phyloP scores from a whole-genome alignment of 139 green algal genomes.

The Mesostigma viride region DNA sequence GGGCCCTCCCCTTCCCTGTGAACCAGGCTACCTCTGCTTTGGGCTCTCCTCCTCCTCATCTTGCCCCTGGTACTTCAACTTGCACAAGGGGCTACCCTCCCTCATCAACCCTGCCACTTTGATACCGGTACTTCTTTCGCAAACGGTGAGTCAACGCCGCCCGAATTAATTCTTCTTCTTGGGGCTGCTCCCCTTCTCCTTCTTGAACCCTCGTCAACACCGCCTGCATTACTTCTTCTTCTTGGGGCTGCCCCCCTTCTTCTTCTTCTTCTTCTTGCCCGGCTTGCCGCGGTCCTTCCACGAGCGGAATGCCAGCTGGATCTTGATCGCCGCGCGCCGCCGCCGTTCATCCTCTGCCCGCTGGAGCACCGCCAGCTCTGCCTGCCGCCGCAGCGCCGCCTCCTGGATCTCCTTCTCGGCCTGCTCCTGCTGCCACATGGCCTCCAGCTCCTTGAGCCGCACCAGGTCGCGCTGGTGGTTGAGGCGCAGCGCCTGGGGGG shows the following conservation, averaged over 20 bases:
- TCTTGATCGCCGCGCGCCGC: slow-evolving; percentile 11
- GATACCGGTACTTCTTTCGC: not conserved
- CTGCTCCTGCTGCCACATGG: slow-evolving; percentile 6
- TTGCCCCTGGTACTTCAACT: not conserved
- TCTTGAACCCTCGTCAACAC: too few relatives aligned
- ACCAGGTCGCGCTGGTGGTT: slow-evolving; percentile 9
- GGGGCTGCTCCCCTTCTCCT: not conserved
- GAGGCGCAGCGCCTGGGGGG: slow-evolving; percentile 10
- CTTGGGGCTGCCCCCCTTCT: not conserved
- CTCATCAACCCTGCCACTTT: not conserved
- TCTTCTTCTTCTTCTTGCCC: slow-evolving; percentile 3
- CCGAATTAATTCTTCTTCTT: not conserved
- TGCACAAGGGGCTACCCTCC: not conserved
- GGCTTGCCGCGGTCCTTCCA: not conserved
- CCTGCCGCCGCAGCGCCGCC: not conserved
- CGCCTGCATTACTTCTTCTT: slow-evolving; percentile 4
- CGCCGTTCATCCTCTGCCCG: not conserved
- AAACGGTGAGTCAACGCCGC: not conserved
- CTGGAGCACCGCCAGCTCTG: not conserved
- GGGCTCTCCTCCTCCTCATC: not conserved
- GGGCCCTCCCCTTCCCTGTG: too few relatives aligned
- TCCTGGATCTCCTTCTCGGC: slow-evolving; percentile 5
- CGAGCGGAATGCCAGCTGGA: slow-evolving; percentile 3
- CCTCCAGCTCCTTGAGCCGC: slow-evolving; percentile 18
- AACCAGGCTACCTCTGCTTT: not conserved